Conservation (phyloP, 306 rosid genomes). For the Notholithocarpus densiflorus region DNA sequence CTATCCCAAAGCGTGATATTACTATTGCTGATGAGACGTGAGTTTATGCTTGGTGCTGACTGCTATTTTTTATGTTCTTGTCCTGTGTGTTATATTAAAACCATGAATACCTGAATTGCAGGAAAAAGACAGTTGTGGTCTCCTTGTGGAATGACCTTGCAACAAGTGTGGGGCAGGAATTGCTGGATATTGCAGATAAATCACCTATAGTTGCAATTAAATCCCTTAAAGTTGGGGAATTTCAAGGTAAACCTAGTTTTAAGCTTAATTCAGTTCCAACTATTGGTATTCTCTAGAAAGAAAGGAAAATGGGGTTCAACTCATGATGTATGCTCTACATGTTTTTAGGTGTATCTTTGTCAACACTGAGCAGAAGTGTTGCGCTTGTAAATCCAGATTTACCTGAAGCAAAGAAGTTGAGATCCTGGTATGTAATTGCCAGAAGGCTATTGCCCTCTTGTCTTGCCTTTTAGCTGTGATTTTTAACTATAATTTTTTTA, state of each 20-base stretch:
- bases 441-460: neutral
- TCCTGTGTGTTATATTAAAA: neutral
- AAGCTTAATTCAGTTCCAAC: neutral
- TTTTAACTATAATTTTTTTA: neutral
- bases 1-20: constrained; percentile 82
- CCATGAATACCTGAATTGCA: constrained; percentile 25
- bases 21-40: constrained; percentile 93
- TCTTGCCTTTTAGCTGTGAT: neutral
- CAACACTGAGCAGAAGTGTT: constrained; percentile 60
- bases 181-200: constrained; percentile 62
- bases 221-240: constrained; percentile 83
- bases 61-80: neutral
- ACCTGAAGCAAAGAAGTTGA: constrained; percentile 69
- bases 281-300: neutral
- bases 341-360: constrained; percentile 79
- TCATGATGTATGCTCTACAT: neutral
- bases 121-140: constrained; percentile 82
- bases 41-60: constrained; percentile 1
- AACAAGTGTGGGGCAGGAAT: constrained; percentile 68
- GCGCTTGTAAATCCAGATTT: constrained; percentile 62
- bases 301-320: neutral
- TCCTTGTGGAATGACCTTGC: constrained; percentile 96
- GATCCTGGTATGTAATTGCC: constrained; percentile 54
- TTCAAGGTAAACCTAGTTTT: constrained; percentile 55
- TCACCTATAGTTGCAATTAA: constrained; percentile 80